A percentile compares a stretch with the other conserved stretches of the same genome.
Evolutionary conservation across 2,329 filamentous ascomycete genomes (phyloP).

Genomic region (Aspergillus clavatus): DNA sequence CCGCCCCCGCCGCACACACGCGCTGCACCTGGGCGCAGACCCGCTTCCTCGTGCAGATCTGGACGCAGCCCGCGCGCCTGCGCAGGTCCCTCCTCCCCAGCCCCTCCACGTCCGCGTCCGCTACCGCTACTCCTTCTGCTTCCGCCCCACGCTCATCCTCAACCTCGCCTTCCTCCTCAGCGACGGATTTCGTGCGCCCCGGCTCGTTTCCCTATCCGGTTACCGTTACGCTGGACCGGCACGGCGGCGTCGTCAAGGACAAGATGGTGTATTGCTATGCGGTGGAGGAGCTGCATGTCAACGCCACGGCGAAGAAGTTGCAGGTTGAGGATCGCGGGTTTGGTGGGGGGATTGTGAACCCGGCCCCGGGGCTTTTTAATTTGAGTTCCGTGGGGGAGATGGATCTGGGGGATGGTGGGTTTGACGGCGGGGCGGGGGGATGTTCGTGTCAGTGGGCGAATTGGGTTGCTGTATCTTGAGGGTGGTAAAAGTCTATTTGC

Average conservation of each 20-base stretch:
- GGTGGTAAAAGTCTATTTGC: too few species aligned
- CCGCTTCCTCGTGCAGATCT: conserved; percentile 58
- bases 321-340: conserved; percentile 50
- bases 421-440: conserved; percentile 57
- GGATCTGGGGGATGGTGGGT: conserved; percentile 39
- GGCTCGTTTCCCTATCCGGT: conserved; percentile 59
- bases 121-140: conserved; percentile 8
- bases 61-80: conserved; percentile 48
- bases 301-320: conserved; percentile 43
- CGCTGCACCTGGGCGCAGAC: conserved; percentile 59
- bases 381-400: conserved; percentile 6
- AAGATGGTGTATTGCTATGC: conserved; percentile 60
- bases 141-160: conserved; percentile 16
- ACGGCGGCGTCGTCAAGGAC: conserved; percentile 50
- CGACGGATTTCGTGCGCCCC: conserved; percentile 47
- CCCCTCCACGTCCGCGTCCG: conserved; percentile 4
- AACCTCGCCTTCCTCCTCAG: conserved; percentile 25
- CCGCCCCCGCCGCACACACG: conserved; percentile 42
- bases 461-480: conserved; percentile 30
- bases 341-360: conserved; percentile 50
- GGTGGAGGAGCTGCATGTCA: conserved; percentile 47
- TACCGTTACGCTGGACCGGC: conserved; percentile 56
- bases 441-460: conserved; percentile 59
- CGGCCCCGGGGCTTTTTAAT: conserved; percentile 44
- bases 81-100: conserved; percentile 23